Base-by-base conservation (phyloP, 495 filamentous ascomycete genomes). In the Lentithecium fluviatile region DNA sequence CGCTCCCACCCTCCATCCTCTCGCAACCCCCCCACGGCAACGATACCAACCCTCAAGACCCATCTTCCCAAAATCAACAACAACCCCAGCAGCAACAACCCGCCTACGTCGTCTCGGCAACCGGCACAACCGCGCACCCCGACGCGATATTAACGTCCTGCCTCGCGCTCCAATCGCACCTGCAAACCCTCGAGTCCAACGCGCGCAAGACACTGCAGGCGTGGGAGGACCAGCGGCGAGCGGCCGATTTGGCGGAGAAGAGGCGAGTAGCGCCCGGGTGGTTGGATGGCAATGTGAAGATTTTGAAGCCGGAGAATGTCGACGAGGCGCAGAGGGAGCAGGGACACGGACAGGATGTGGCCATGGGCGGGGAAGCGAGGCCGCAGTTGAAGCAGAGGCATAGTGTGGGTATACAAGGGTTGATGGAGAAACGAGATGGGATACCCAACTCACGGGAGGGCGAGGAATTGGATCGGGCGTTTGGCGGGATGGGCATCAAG, bases 241-340 rank as follows among this genome's bases (percentile, higher is more conserved):
- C 89, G 49, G 80, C 88, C 48, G 94, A 97, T 57, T 76, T 98
- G 56, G 90, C 89, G 34, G 94, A 97, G 82, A 96, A 96, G 80
- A 74, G 94, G 52, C 79, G 91, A 19, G 80, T 96, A 34, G 94
- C 94, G 40, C 94, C 94, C 15, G 94, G 94, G 0, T 98, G 93
- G 89, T 74, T 98, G 67, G 94, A 98, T 71, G 87, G 89, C 36
- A 89, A 96, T 25, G 86, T 88, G 70, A 82, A 88, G 67, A 75
- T 98, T 54, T 72, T 98, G 46, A 84, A 92, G 75, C 94, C 94
- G 4, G 78, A 84, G 70, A 81, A 75, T 65, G 77, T 70, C 55
- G 45, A 26, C 37, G 45, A 20, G 15, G 65, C 32, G 26, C 62
- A 26, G 23, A 64, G 38, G 3, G 58, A 56, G 12, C 13, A 21